phyloP scores from a whole-genome alignment of 2,329 filamentous ascomycete genomes.

The Sclerotinia borealis region DNA sequence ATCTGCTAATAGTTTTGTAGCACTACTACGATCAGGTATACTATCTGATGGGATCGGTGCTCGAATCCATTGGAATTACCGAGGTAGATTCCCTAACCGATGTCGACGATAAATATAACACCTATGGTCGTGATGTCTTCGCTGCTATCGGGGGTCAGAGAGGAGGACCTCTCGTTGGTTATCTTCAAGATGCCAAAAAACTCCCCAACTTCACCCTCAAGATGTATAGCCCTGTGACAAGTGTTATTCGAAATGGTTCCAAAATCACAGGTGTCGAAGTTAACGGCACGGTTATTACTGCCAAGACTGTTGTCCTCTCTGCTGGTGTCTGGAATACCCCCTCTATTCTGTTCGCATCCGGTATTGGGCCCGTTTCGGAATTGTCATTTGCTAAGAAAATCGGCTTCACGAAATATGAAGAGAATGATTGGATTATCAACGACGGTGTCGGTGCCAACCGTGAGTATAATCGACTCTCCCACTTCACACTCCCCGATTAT shows the following conservation, averaged over 20 bases:
- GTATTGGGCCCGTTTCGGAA: not conserved
- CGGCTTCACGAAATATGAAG: not conserved
- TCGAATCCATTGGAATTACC: not conserved
- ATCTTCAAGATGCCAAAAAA: not conserved
- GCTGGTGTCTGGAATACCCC: not conserved
- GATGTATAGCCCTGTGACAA: not conserved
- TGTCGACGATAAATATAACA: not conserved
- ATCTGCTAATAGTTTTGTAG: not conserved
- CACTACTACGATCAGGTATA: conserved; percentile 1
- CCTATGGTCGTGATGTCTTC: conserved; percentile 4
- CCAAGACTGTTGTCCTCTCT: not conserved
- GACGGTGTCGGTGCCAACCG: not conserved
- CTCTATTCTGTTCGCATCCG: not conserved
- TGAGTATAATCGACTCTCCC: not conserved
- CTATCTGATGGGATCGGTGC: not conserved
- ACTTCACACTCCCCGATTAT: too few species aligned
- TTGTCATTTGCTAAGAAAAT: not conserved
- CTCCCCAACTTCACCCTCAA: not conserved
- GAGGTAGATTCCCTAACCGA: not conserved
- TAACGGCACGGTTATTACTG: not conserved
- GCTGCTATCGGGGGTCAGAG: not conserved
- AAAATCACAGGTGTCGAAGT: not conserved
- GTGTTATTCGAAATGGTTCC: not conserved
- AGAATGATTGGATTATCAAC: conserved; percentile 4
- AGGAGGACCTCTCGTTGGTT: conserved; percentile 3